Conservation (phyloP, 306 rosid species). For the Dryas drummondii region DNA sequence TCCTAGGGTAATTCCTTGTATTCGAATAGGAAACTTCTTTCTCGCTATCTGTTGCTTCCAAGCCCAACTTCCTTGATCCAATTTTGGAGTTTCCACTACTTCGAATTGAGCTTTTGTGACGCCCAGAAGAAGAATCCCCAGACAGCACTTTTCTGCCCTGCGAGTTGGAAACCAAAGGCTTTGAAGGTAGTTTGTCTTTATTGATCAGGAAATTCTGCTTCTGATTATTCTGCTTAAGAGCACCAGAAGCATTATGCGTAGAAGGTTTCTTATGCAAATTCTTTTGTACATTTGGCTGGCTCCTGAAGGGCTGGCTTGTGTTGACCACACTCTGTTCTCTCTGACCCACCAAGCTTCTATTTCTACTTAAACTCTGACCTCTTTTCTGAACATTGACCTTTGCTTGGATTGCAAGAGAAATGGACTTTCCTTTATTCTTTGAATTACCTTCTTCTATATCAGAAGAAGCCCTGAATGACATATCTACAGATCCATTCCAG, state of each 20-base stretch:
- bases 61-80: conserved; percentile 56
- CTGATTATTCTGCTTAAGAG: conserved; percentile 82
- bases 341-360: conserved; percentile 46
- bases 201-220: conserved; percentile 69
- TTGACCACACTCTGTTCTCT: conserved; percentile 61
- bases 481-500: conserved; percentile 79
- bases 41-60: conserved; percentile 55
- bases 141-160: conserved; percentile 52
- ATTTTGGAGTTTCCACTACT: conserved; percentile 53
- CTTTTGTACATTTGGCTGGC: conserved; percentile 47
- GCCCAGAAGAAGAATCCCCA: conserved; percentile 57
- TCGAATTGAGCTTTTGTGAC: conserved; percentile 58
- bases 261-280: conserved; percentile 54
- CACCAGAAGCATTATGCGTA: conserved; percentile 42
- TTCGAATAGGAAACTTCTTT: conserved; percentile 61
- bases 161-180: conserved; percentile 46
- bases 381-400: conserved; percentile 93
- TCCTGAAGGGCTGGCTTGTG: conserved; percentile 49
- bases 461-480: conserved; percentile 44
- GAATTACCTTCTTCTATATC: conserved; percentile 50
- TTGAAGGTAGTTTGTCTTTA: conserved; percentile 60
- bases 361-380: conserved; percentile 55
- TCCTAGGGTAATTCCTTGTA: conserved; percentile 64
- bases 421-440: conserved; percentile 64
- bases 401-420: conserved; percentile 96